phyloP scores from a whole-genome alignment of 177 flowering plant genomes.

The Vitis hybrid region DNA sequence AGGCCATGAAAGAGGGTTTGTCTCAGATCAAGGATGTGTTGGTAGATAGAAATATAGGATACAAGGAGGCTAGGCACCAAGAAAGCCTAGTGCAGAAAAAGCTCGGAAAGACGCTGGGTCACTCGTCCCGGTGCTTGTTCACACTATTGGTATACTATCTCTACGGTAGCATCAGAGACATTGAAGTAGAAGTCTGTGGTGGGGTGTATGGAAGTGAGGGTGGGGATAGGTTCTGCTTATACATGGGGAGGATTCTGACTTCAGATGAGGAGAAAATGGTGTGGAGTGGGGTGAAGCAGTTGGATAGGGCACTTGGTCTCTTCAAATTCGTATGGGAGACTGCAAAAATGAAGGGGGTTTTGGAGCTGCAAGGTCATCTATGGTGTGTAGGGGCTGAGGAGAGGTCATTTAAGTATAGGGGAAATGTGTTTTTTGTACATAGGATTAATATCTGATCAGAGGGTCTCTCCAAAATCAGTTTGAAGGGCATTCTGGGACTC shows the following conservation, averaged over 20 bases:
- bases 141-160: constrained; percentile 72
- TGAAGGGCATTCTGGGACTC: too few relatives aligned
- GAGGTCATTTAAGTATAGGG: constrained; percentile 51
- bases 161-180: constrained; percentile 49
- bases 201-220: constrained; percentile 37
- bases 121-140: constrained; percentile 77
- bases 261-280: constrained; percentile 54
- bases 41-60: constrained; percentile 64
- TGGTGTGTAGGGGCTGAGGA: constrained; percentile 66
- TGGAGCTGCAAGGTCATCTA: constrained; percentile 81
- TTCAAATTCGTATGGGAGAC: constrained; percentile 78
- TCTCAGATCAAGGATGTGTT: constrained; percentile 74
- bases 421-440: constrained; percentile 61
- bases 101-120: constrained; percentile 63
- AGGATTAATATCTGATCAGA: constrained; percentile 31
- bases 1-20: constrained; percentile 88
- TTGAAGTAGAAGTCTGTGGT: constrained; percentile 74
- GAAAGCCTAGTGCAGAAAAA: constrained; percentile 72
- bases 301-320: constrained; percentile 68
- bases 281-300: constrained; percentile 60
- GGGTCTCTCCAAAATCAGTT: too few relatives aligned
- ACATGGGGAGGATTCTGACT: constrained; percentile 70
- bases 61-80: constrained; percentile 61
- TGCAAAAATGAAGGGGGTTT: constrained; percentile 53
- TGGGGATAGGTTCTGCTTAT: constrained; percentile 39